These are phyloP conservation scores for Iris macrosiphon DNA, from an alignment of 106 monocot genomes.

Conservation along the genomic window DNA sequence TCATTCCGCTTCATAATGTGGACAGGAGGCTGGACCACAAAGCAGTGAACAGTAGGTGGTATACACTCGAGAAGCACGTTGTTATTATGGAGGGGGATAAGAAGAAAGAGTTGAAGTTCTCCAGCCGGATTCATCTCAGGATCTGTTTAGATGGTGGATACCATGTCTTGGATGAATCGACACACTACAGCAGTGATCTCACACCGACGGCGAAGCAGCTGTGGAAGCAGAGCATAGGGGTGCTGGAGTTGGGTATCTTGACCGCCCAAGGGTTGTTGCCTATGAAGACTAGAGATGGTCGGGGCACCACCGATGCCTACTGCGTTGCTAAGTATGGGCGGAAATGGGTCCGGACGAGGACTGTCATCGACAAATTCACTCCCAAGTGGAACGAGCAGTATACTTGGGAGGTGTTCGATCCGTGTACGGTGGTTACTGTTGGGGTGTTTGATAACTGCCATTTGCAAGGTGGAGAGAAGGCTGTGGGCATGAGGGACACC, in stretches of 20 bases:
- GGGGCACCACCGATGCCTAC: conserved; percentile 56
- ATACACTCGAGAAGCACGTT: conserved; percentile 53
- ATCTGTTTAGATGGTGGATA: conserved; percentile 66
- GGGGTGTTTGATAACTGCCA: conserved; percentile 70
- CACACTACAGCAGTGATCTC: conserved; percentile 54
- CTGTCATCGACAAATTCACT: conserved; percentile 39
- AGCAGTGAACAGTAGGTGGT: conserved; percentile 44
- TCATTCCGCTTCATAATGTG: conserved; percentile 33
- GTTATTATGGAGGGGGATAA: conserved; percentile 33
- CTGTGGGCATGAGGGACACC: conserved; percentile 21
- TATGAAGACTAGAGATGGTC: conserved; percentile 53
- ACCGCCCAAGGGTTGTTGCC: conserved; percentile 39
- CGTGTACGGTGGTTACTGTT: conserved; percentile 65
- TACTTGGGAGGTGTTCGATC: conserved; percentile 77
- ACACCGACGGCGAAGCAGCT: conserved; percentile 52
- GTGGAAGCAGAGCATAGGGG: conserved; percentile 55
- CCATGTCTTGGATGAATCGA: conserved; percentile 62
- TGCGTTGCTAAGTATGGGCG: conserved; percentile 76
- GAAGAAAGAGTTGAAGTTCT: conserved; percentile 40
- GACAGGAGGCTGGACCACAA: conserved; percentile 57
- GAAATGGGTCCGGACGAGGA: conserved; percentile 75
- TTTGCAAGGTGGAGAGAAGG: conserved; percentile 26
- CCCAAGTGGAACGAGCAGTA: conserved; percentile 81
- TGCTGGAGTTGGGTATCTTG: conserved; percentile 59
- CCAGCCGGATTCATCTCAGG: conserved; percentile 50